Evolutionary conservation across 2,329 filamentous ascomycete species (phyloP).

Genomic region (Trichoderma afroharzianum): DNA sequence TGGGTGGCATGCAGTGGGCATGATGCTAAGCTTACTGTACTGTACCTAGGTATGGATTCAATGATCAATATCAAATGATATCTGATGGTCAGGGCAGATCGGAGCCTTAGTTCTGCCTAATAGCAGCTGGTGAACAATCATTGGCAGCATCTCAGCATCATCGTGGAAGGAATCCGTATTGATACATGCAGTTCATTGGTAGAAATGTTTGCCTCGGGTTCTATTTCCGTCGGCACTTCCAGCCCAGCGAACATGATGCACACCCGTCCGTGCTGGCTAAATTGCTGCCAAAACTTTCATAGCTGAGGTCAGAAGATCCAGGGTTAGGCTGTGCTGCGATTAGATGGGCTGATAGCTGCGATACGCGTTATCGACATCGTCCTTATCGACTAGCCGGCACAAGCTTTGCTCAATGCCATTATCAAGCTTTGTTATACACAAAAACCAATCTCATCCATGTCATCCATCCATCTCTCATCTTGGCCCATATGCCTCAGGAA

Average conservation of each 20-base stretch:
- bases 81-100: background rate
- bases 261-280: background rate
- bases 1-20: background rate
- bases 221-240: constrained; percentile 3
- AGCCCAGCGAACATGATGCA: background rate
- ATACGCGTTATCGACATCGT: background rate
- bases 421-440: constrained; percentile 11
- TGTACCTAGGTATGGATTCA: background rate
- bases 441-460: background rate
- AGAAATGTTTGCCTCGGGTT: background rate
- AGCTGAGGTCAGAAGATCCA: background rate
- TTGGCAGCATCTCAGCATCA: background rate
- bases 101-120: background rate
- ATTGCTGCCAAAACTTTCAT: background rate
- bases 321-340: background rate
- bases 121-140: background rate
- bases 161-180: background rate
- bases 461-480: background rate
- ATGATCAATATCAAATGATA: background rate
- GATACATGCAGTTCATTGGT: background rate
- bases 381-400: constrained; percentile 7
- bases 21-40: background rate
- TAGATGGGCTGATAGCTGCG: background rate
- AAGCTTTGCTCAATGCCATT: background rate
- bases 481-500: background rate